phyloP scores from a whole-genome alignment of 1,139 yeast genomes.

The Blastobotrys malaysiensis region DNA sequence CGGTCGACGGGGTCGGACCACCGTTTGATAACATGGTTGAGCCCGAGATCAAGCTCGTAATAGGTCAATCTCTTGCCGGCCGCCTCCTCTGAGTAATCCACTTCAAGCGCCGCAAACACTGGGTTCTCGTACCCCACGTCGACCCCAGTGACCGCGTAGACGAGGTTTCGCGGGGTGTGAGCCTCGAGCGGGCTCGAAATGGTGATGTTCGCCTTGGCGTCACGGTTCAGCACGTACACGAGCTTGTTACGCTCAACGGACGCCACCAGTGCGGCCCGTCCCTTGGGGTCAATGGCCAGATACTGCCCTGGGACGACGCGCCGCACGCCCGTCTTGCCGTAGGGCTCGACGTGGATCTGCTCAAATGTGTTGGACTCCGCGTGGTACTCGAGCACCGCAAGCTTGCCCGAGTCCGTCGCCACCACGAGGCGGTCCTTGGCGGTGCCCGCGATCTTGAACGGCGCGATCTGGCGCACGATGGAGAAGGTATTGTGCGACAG shows the following conservation, averaged over 20 bases:
- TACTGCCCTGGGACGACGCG: constrained; percentile 73
- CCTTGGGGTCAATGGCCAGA: constrained; percentile 66
- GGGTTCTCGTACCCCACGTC: constrained; percentile 84
- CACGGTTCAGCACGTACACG: constrained; percentile 53
- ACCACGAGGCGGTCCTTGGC: constrained; percentile 56
- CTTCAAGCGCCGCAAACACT: constrained; percentile 71
- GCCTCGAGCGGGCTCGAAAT: constrained; percentile 76
- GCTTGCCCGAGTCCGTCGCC: constrained; percentile 76
- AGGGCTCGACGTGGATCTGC: constrained; percentile 58
- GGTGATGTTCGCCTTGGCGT: constrained; percentile 42
- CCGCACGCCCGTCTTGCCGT: constrained; percentile 68
- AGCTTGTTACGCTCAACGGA: constrained; percentile 71
- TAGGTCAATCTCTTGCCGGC: constrained; percentile 43
- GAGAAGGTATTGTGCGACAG: constrained; percentile 52
- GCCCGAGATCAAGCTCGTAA: constrained; percentile 81
- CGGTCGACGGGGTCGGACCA: constrained; percentile 40
- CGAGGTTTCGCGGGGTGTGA: constrained; percentile 45
- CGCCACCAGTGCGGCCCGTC: constrained; percentile 63
- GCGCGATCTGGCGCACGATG: constrained; percentile 48
- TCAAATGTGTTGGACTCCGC: constrained; percentile 39
- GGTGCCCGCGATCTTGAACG: constrained; percentile 50
- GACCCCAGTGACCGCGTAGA: constrained; percentile 52
- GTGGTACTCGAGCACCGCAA: constrained; percentile 53
- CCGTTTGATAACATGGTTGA: constrained; percentile 63
- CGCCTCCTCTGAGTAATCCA: constrained; percentile 40